Percentiles rank a stretch among this genome's conserved stretches.
Evolutionary conservation across 1,139 yeast species (phyloP).

Genomic region (Starmera stellimalicola): DNA sequence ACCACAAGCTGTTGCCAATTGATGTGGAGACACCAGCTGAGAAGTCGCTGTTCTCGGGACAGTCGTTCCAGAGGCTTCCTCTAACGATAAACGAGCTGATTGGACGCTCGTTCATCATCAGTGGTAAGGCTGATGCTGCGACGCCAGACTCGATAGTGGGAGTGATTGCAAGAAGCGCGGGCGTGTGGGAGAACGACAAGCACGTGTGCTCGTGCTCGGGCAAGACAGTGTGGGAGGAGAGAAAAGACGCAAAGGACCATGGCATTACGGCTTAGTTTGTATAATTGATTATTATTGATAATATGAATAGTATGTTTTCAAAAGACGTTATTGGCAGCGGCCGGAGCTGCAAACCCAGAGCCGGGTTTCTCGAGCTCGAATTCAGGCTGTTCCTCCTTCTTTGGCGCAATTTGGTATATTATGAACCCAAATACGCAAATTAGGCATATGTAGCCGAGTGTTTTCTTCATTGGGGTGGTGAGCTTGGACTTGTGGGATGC

Average conservation of each 20-base stretch:
- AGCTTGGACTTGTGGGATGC: slow-evolving; percentile 14
- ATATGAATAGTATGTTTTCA: no score
- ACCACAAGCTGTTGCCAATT: slow-evolving; percentile 40
- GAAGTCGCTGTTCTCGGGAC: slow-evolving; percentile 40
- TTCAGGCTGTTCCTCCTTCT: slow-evolving; percentile 11
- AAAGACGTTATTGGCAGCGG: no score
- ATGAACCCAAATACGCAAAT: slow-evolving; percentile 23
- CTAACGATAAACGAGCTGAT: slow-evolving; percentile 55
- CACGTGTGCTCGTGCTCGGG: slow-evolving; percentile 93
- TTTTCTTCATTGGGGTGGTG: slow-evolving; percentile 36
- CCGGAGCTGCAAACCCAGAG: no score
- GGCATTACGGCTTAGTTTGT: slow-evolving; percentile 39
- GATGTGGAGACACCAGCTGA: slow-evolving; percentile 30
- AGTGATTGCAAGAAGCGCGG: slow-evolving; percentile 92
- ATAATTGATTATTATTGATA: no score
- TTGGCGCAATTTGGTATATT: slow-evolving; percentile 20
- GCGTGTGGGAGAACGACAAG: slow-evolving; percentile 93
- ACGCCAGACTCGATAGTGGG: slow-evolving; percentile 53
- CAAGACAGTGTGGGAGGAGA: slow-evolving; percentile 92
- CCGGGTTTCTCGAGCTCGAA: slow-evolving; percentile 7
- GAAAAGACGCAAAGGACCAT: slow-evolving; percentile 56
- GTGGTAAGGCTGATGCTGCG: slow-evolving; percentile 28
- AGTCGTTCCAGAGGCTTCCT: slow-evolving; percentile 51
- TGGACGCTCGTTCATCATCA: slow-evolving; percentile 71
- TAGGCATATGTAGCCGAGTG: slow-evolving; percentile 26